Conservation (phyloP, 352 stramenopile species). For the Phytopythium boreale region DNA sequence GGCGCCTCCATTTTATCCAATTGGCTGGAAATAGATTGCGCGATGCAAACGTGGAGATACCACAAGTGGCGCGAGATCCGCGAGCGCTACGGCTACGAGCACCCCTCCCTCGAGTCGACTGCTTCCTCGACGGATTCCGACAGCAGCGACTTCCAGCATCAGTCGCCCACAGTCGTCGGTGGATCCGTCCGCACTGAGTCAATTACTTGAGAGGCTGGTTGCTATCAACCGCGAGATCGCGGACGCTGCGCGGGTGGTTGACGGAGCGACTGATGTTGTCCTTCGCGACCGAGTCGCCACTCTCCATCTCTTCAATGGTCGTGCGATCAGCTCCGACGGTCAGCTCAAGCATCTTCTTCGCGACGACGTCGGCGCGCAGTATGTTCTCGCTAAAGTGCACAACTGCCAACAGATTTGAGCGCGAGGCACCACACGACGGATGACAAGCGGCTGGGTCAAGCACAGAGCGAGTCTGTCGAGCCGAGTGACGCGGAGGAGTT, state of each 20-base stretch:
- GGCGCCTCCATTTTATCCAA: no score
- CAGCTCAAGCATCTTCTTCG: background rate
- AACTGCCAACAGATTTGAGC: conserved; percentile 1
- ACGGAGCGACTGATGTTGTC: background rate
- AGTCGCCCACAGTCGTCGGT: background rate
- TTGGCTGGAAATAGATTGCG: no score
- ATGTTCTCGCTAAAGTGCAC: conserved; percentile 6
- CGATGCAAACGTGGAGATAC: conserved; percentile 26
- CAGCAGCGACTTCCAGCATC: background rate
- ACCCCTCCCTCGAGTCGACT: background rate
- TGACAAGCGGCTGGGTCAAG: background rate
- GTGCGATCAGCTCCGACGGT: background rate
- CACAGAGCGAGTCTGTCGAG: background rate
- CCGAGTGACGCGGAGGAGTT: conserved; percentile 17
- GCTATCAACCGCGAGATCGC: background rate
- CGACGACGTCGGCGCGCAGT: background rate
- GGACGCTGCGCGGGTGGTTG: background rate
- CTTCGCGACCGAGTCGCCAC: background rate
- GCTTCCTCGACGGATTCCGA: background rate
- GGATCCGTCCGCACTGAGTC: background rate
- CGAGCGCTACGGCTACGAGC: conserved; percentile 25
- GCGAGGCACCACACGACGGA: background rate
- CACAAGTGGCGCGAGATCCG: conserved; percentile 37
- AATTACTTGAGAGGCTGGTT: background rate
- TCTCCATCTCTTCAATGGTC: background rate